These are phyloP conservation scores for Paramecium primaurelia DNA, from an alignment of 73 alveolate species.

Conservation along the genomic window DNA sequence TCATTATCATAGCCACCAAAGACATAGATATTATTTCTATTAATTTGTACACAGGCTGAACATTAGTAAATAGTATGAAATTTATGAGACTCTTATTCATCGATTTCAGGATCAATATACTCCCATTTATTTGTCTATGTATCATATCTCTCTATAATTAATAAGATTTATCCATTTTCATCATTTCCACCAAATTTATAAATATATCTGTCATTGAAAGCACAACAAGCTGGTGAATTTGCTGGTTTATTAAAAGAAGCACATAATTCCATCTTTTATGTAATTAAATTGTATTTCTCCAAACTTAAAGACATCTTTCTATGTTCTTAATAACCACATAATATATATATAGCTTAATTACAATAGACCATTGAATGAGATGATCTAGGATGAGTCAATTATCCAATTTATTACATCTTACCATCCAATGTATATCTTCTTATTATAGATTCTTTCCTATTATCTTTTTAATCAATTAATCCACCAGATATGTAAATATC, in stretches of 20 bases:
- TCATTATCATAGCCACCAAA: conserved; percentile 61
- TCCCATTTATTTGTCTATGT: conserved; percentile 25
- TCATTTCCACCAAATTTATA: conserved; percentile 59
- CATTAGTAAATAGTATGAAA: background rate
- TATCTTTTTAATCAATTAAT: background rate
- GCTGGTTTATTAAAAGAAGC: background rate
- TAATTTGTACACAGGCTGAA: conserved; percentile 47
- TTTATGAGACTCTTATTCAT: background rate
- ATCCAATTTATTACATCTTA: background rate
- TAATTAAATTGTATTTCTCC: conserved; percentile 2
- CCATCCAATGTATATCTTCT: conserved; percentile 9
- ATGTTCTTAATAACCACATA: conserved; percentile 24
- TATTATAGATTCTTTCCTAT: background rate
- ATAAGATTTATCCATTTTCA: background rate
- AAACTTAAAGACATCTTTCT: background rate
- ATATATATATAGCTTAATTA: background rate
- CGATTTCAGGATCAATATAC: background rate
- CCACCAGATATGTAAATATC: conserved; percentile 56
- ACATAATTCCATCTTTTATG: conserved; percentile 44
- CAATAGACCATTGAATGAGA: conserved; percentile 33
- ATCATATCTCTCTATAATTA: conserved; percentile 53
- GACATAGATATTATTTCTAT: conserved; percentile 39
- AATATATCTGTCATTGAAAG: conserved; percentile 51
- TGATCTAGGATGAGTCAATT: background rate
- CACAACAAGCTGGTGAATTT: conserved; percentile 45